Base-by-base conservation (phyloP, 2,329 filamentous ascomycete genomes). In the Nigrospora oryzae region DNA sequence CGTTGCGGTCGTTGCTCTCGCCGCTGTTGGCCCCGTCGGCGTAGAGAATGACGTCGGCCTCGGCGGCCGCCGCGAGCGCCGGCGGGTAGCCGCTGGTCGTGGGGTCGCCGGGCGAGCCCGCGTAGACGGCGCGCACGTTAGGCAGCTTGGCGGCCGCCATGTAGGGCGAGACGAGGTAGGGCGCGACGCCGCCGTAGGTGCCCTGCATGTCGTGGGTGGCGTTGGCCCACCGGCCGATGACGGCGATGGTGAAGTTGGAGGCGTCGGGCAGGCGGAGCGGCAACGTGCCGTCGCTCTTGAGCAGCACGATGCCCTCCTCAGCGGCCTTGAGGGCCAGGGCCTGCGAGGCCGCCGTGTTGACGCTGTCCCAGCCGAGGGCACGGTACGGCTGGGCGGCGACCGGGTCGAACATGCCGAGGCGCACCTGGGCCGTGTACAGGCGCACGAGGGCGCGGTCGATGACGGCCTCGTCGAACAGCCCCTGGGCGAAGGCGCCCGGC, bases 121-220 rank as follows among this genome's bases (percentile, higher is more conserved):
- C 51, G 7, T 67, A 71, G 42, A 73, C 71, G 50, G 68, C 67
- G 17, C 75, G 68, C 0, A 66, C 63, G 32, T 73, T 61, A 5
- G 67, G 66, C 3, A 71, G 65, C 28, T 70, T 60, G 32, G 70
- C 56, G 10, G 77, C 70, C 7, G 79, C 77, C 30, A 67, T 69
- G 0, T 77, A 62, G 0, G 78, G 78, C 4, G 68, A 72, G 49
- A 68, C 70, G 3, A 76, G 62, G 58, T 75, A 83, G 0, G 77
- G 75, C 1, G 80, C 68, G 3, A 67, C 59, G 28, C 79, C 79
- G 46, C 56, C 66, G 59, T 84, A 58, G 41, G 56, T 58, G 14
- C 55, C 55, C 19, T 56, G 53, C 51, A 56, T 54, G 13, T 51
- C 51, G 5, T 46, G 49, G 3, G 56, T 56, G 5, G 54, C 56